These are phyloP conservation scores for Termitomyces bulborhizus DNA, from an alignment of 768 basidiomycete species.

Conservation along the genomic window DNA sequence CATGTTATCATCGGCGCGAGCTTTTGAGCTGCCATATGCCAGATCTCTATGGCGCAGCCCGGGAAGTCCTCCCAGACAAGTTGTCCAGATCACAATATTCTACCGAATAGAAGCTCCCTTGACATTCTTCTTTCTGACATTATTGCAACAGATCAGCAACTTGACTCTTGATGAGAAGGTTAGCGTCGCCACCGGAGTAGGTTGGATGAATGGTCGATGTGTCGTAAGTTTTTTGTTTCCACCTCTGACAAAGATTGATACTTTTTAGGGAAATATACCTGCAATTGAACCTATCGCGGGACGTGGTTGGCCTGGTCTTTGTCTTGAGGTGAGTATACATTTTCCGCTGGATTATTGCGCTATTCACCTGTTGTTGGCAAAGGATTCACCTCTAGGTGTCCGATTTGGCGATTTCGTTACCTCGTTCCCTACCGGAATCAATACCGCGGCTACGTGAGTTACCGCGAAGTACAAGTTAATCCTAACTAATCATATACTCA, in stretches of 20 bases:
- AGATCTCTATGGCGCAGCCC: neutral
- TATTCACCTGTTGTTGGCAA: neutral
- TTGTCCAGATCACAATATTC: neutral
- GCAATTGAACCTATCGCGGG: slow-evolving; percentile 33
- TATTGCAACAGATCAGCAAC: slow-evolving; percentile 30
- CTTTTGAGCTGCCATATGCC: neutral
- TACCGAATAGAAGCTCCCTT: neutral
- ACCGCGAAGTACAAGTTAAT: neutral
- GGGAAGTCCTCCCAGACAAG: neutral
- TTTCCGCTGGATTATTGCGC: neutral
- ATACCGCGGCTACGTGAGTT: slow-evolving; percentile 71
- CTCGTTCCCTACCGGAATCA: slow-evolving; percentile 81
- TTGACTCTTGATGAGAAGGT: slow-evolving; percentile 62
- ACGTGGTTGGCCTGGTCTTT: slow-evolving; percentile 61
- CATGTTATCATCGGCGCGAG: neutral
- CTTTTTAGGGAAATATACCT: slow-evolving; percentile 48
- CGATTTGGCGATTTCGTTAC: slow-evolving; percentile 69
- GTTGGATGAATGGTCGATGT: slow-evolving; percentile 60
- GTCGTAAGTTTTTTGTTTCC: slow-evolving; percentile 36
- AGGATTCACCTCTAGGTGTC: slow-evolving; percentile 76
- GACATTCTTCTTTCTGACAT: neutral
- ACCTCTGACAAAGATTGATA: neutral
- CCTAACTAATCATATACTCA: neutral
- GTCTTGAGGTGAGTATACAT: slow-evolving; percentile 47
- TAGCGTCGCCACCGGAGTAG: slow-evolving; percentile 58